Evolutionary conservation across 306 rosid species (phyloP).

Genomic region (Cercis canadensis): DNA sequence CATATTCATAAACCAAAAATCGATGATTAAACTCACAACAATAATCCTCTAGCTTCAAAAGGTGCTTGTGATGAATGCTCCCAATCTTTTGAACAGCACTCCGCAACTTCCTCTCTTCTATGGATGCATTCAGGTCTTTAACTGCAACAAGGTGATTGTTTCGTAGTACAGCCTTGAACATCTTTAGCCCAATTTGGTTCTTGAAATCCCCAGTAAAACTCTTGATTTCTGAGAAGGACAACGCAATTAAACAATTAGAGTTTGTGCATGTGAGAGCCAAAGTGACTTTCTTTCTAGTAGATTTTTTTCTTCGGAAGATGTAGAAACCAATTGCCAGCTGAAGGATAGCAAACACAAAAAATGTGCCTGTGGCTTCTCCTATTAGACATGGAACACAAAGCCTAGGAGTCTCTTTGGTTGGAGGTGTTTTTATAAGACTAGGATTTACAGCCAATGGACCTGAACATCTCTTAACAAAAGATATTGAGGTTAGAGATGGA

Average conservation of each 20-base stretch:
- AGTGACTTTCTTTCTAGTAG: conserved; percentile 40
- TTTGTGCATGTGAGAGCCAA: conserved; percentile 44
- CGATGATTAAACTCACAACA: conserved; percentile 71
- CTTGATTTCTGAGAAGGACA: conserved; percentile 69
- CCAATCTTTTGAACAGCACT: conserved; percentile 61
- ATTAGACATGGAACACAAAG: conserved; percentile 62
- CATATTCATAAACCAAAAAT: conserved; percentile 64
- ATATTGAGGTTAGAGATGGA: conserved; percentile 64
- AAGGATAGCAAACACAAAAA: conserved; percentile 46
- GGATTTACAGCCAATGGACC: conserved; percentile 78
- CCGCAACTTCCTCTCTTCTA: conserved; percentile 76
- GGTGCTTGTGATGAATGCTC: conserved; percentile 75
- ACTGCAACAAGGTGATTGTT: conserved; percentile 53
- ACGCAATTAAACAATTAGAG: conserved; percentile 57
- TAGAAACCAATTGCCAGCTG: conserved; percentile 65
- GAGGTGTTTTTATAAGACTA: conserved; percentile 23
- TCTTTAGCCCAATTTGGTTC: conserved; percentile 58
- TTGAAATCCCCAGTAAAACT: conserved; percentile 60
- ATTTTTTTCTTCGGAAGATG: conserved; percentile 53
- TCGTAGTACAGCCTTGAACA: conserved; percentile 68
- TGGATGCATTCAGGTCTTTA: conserved; percentile 54
- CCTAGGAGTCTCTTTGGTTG: conserved; percentile 36
- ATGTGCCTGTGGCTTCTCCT: conserved; percentile 68
- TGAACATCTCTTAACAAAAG: conserved; percentile 71
- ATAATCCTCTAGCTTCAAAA: conserved; percentile 77